Percentiles rank a stretch among this genome's conserved stretches.
phyloP scores from a whole-genome alignment of 345 rosid genomes.

The Gossypium thurberi region DNA sequence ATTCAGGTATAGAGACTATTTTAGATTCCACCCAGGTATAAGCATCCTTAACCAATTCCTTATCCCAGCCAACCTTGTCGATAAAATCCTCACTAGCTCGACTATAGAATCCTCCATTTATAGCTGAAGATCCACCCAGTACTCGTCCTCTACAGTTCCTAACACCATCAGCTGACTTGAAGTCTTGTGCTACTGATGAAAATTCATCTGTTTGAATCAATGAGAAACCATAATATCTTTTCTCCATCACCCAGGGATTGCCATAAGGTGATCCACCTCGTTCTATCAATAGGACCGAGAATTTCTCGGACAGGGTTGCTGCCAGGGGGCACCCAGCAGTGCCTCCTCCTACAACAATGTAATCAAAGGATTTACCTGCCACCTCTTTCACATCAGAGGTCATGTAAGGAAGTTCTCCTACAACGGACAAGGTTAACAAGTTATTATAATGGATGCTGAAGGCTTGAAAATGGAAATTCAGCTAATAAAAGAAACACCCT shows the following conservation, averaged over 20 bases:
- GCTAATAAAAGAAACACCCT: not conserved
- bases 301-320: slow-evolving; percentile 54
- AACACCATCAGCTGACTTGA: slow-evolving; percentile 9
- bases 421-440: not conserved
- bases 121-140: not conserved
- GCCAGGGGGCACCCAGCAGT: slow-evolving; percentile 68
- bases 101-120: not conserved
- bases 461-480: not conserved
- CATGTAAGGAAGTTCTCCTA: slow-evolving; percentile 50
- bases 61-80: slow-evolving; percentile 45
- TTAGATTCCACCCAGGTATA: slow-evolving; percentile 69
- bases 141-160: slow-evolving; percentile 1
- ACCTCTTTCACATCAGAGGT: slow-evolving; percentile 50
- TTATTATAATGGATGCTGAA: not conserved
- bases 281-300: slow-evolving; percentile 56
- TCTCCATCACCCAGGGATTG: slow-evolving; percentile 41
- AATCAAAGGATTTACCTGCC: slow-evolving; percentile 64
- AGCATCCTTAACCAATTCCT: slow-evolving; percentile 47
- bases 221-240: slow-evolving; percentile 41
- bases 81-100: not conserved
- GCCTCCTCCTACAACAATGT: slow-evolving; percentile 67
- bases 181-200: slow-evolving; percentile 56
- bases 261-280: slow-evolving; percentile 63
- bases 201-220: slow-evolving; percentile 49
- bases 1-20: slow-evolving; percentile 44